Evolutionary conservation across 139 green algal species (phyloP).

Genomic region (Micromonas commoda): DNA sequence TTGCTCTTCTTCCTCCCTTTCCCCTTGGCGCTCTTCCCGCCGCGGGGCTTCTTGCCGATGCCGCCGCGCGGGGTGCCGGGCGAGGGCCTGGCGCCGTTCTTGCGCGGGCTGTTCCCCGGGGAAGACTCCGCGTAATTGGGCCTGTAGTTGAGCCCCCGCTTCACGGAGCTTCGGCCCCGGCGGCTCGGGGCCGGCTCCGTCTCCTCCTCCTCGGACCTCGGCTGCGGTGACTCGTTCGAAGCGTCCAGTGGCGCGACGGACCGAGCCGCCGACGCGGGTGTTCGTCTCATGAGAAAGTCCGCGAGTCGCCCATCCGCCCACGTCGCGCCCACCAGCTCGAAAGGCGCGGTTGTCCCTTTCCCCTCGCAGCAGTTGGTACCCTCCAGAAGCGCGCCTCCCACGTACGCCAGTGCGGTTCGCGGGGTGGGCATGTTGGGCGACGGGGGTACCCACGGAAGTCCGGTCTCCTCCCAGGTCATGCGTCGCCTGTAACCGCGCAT

Average conservation of each 20-base stretch:
- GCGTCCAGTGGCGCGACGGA: no score
- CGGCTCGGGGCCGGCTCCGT: no score
- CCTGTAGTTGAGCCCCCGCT: no score
- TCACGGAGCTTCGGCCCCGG: no score
- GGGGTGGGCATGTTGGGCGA: conserved; percentile 50
- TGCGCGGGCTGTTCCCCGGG: no score
- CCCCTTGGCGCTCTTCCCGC: neutral
- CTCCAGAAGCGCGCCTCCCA: conserved; percentile 44
- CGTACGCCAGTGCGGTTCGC: conserved; percentile 42
- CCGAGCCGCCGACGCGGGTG: no score
- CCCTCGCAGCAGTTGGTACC: conserved; percentile 22
- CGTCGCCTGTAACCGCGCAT: conserved; percentile 38
- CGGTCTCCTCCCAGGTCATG: conserved; percentile 33
- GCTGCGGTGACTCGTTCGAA: no score
- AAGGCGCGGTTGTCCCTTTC: conserved; percentile 41
- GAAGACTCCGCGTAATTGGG: no score
- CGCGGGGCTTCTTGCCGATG: neutral
- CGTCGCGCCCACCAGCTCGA: conserved; percentile 36
- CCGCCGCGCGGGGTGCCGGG: no score
- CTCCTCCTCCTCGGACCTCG: no score
- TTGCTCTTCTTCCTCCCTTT: neutral
- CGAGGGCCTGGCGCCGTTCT: no score
- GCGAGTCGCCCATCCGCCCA: neutral
- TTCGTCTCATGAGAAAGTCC: neutral
- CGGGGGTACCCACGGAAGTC: conserved; percentile 42